Base-by-base conservation (phyloP, 2,329 filamentous ascomycete species). In the Ophiocordyceps robertsii region DNA sequence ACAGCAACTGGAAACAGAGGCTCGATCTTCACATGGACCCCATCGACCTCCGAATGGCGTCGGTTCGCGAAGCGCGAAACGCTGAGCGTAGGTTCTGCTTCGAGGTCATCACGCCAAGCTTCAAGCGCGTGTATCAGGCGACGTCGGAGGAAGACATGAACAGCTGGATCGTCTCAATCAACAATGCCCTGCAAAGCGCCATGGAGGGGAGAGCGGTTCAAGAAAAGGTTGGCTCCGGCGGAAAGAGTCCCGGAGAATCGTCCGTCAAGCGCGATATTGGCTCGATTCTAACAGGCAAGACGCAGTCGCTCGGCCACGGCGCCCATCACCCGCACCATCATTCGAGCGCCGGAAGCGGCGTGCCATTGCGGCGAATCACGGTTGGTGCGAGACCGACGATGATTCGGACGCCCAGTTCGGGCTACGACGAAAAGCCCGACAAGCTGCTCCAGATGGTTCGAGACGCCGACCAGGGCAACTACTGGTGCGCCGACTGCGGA, bases 1-100 rank as follows among this genome's bases (percentile, higher is more conserved):
- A 98, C 63, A 95, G 89, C 59, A 96, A 98, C 60, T 98, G 92
- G 92, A 98, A 98, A 64, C 87, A 98, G 59, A 90, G 80, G 59
- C 75, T 98, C 21, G 92, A 98, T 61, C 69, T 96, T 24, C 93
- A 98, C 59, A 96, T 95, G 79, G 92, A 96, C 2, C 92, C 92
- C 0, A 96, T 98, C 50, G 93, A 98, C 60, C 70, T 98, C 38
- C 84, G 92, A 31, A 92, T 96, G 79, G 92, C 92, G 10, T 96
- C 92, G 14, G 93, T 98, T 14, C 80, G 92, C 44, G 92, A 98
- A 65, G 90, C 93, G 35, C 81, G 92, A 21, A 95, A 93, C 59
- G 86, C 89, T 1, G 93, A 98, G 54, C 77, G 92, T 24, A 79
- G 92, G 6, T 98, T 98, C 62, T 96, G 90, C 63, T 98, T 98